Evolutionary conservation across 345 rosid species (phyloP).

Genomic region (Eucalyptus microcorys): DNA sequence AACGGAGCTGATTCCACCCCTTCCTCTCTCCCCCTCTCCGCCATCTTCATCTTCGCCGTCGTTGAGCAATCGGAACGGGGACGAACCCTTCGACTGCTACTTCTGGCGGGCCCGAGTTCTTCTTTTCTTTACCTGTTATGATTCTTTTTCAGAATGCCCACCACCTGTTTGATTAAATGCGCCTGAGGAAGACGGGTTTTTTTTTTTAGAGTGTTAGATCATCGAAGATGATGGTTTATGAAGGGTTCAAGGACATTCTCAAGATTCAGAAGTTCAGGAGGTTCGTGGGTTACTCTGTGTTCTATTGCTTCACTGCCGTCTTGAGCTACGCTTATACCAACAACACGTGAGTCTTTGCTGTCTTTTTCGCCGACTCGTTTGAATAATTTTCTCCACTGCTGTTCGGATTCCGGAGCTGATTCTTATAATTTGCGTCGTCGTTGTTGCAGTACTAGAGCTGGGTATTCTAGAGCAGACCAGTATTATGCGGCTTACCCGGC

Average conservation of each 20-base stretch:
- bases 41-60: too few species aligned
- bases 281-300: constrained; percentile 58
- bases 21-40: too few species aligned
- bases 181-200: background rate
- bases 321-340: constrained; percentile 59
- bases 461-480: constrained; percentile 80
- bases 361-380: background rate
- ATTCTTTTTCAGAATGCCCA: background rate
- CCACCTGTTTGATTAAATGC: background rate
- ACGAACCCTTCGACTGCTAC: too few species aligned
- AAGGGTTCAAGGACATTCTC: constrained; percentile 35
- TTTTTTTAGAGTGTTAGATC: background rate
- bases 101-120: background rate
- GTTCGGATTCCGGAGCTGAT: background rate
- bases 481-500: constrained; percentile 95
- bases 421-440: background rate
- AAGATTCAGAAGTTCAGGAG: constrained; percentile 91
- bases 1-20: too few species aligned
- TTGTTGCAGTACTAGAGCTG: constrained; percentile 80
- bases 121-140: accelerated
- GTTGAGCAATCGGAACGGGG: too few species aligned
- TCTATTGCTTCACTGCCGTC: constrained; percentile 52
- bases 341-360: constrained; percentile 61
- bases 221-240: constrained; percentile 14
- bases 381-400: background rate